A percentile compares a stretch with the other conserved stretches of the same genome.
Evolutionary conservation across 495 filamentous ascomycete species (phyloP).

Genomic region (Tuber microsphaerosporum): DNA sequence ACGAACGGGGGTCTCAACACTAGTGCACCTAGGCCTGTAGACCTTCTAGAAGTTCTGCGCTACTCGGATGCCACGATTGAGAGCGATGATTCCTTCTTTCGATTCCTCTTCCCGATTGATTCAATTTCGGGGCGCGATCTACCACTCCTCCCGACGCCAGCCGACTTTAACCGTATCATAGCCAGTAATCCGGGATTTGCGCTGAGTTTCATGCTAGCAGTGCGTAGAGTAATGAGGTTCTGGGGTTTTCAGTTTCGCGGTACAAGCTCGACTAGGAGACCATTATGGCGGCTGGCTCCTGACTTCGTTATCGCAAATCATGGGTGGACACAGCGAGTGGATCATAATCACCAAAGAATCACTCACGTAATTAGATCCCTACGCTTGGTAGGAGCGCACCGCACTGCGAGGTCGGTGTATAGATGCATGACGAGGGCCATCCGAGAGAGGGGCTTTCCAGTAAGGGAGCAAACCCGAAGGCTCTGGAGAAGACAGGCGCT

Average conservation of each 20-base stretch:
- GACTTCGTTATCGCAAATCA: not conserved
- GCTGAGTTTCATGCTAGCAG: not conserved
- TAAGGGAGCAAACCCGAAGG: not conserved
- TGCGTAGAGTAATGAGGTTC: not conserved
- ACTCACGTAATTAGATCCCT: not conserved
- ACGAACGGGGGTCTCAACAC: not conserved
- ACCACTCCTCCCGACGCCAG: not conserved
- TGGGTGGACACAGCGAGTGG: not conserved
- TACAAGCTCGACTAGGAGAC: not conserved
- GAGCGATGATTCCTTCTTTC: not conserved
- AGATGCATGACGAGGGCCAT: not conserved
- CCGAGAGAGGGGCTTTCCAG: not conserved
- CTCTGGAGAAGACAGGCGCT: not conserved
- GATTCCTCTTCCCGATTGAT: not conserved
- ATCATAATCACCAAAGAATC: not conserved
- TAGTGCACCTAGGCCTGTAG: not conserved
- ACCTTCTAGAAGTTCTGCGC: not conserved
- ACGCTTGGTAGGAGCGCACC: not conserved
- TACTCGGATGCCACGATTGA: not conserved
- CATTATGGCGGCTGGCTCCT: not conserved
- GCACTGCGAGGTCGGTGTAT: not conserved
- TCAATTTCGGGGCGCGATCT: not conserved
- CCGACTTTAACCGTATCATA: not conserved
- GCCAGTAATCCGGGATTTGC: rapidly evolving
- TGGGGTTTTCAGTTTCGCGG: not conserved